A percentile compares a stretch with the other conserved stretches of the same genome.
These are phyloP conservation scores for Hymenoscyphus occultus DNA, from an alignment of 2,329 filamentous ascomycete genomes.

Conservation along the genomic window DNA sequence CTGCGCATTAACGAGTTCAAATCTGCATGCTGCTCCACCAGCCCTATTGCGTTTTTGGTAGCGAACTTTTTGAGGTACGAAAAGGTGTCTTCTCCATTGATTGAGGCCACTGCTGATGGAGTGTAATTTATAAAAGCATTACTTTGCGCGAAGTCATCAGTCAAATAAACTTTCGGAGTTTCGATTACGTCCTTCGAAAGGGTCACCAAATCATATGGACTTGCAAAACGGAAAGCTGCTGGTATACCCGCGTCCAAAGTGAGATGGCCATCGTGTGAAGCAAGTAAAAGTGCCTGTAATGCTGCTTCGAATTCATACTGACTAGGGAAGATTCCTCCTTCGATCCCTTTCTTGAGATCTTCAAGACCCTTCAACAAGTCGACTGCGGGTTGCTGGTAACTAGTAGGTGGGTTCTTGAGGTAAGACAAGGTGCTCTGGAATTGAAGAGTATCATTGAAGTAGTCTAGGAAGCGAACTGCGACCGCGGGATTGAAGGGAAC, in stretches of 20 bases:
- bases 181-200: constrained; percentile 54
- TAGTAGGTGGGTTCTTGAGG: constrained; percentile 49
- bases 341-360: constrained; percentile 42
- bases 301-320: constrained; percentile 56
- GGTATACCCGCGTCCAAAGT: constrained; percentile 50
- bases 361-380: constrained; percentile 47
- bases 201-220: constrained; percentile 51
- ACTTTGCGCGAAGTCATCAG: constrained; percentile 20
- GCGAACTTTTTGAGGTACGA: constrained; percentile 45
- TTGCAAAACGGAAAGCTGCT: constrained; percentile 47
- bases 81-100: constrained; percentile 52
- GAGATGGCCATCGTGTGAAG: constrained; percentile 63
- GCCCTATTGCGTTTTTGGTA: constrained; percentile 35
- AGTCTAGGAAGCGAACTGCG: constrained; percentile 43
- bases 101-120: constrained; percentile 48
- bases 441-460: constrained; percentile 43
- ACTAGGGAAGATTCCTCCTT: constrained; percentile 43
- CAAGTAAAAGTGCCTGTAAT: constrained; percentile 47
- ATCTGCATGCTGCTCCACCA: constrained; percentile 39
- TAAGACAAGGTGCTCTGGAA: constrained; percentile 31
- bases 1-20: constrained; percentile 37
- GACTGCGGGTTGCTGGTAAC: constrained; percentile 46
- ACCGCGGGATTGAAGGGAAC: constrained; percentile 46
- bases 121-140: constrained; percentile 28
- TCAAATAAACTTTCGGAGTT: constrained; percentile 37